Base-by-base conservation (phyloP, 192 early-diverging fungal genomes). In the Podila epicladia region DNA sequence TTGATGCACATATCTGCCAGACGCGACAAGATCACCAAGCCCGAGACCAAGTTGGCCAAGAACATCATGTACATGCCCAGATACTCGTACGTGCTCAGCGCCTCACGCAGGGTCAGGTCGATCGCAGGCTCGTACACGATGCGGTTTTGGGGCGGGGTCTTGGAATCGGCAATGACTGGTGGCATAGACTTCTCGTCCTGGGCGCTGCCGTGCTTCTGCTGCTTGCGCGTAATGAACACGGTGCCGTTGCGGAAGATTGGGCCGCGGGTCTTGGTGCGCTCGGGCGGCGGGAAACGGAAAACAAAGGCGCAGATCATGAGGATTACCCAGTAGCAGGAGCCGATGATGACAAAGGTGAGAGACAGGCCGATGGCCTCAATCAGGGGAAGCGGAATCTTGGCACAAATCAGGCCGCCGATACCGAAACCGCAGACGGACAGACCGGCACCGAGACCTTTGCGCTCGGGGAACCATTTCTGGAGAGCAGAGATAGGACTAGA, bases 361-460 rank as follows among this genome's bases (percentile, higher is more conserved):
- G 89, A 76, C 15, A 93, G 82, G 29, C 86, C 89, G 3, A 87
- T 76, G 50, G 76, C 57, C 3, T 89, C 83, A 70, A 94, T 85
- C 26, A 94, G 83, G 51, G 79, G 82, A 55, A 87, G 82, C 50
- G 91, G 91, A 32, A 91, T 89, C 72, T 87, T 87, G 65, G 91
- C 89, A 41, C 90, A 91, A 32, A 93, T 89, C 69, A 94, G 87
- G 50, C 89, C 86, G 0, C 93, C 93, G 50, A 87, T 91, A 73
- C 92, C 93, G 84, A 94, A 94, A 64, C 91, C 92, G 83, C 90
- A 91, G 68, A 94, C 93, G 29, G 93, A 91, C 58, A 91, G 76
- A 17, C 89, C 90, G 28, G 89, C 85, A 2, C 89, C 89, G 2
- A 90, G 73, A 8, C 90, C 90, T 35, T 88, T 88, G 12, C 85